Conservation (phyloP, 2,329 filamentous ascomycete species). For the Aureobasidium subglaciale region DNA sequence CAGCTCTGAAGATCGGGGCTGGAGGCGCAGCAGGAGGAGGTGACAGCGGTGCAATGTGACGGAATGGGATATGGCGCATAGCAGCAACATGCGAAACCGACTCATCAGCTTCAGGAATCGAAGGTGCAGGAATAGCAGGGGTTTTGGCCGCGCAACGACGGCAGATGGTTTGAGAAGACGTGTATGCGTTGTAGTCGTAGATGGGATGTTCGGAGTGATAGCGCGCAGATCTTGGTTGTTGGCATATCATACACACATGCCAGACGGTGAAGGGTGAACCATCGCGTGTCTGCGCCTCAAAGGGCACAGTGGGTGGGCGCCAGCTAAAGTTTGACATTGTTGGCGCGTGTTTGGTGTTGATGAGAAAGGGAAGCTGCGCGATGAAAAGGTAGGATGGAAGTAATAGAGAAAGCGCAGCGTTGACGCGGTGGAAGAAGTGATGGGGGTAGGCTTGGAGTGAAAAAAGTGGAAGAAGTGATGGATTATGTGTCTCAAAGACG, state of each 20-base stretch:
- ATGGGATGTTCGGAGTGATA: conserved; percentile 15
- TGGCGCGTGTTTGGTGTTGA: too few species aligned
- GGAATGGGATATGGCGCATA: not conserved
- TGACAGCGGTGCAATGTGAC: not conserved
- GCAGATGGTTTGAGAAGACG: not conserved
- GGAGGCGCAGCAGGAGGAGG: not conserved
- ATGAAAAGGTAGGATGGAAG: not conserved
- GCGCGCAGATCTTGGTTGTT: conserved; percentile 14
- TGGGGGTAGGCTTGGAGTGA: too few species aligned
- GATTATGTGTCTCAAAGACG: too few species aligned
- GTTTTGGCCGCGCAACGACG: not conserved
- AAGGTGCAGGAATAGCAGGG: not conserved
- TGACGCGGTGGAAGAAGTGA: conserved; percentile 3
- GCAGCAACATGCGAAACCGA: not conserved
- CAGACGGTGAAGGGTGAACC: conserved; percentile 14
- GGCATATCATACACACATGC: conserved; percentile 15
- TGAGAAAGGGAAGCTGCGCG: not conserved
- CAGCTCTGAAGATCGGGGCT: too few species aligned
- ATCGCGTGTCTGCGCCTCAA: conserved; percentile 8
- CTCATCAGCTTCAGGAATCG: not conserved
- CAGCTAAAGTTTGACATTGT: conserved; percentile 8
- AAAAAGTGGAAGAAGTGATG: not conserved
- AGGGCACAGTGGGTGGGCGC: conserved; percentile 4
- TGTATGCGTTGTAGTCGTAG: not conserved
- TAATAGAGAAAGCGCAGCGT: too few species aligned